These are phyloP conservation scores for Monosporascus sp. DNA, from an alignment of 2,329 filamentous ascomycete genomes.

Conservation along the genomic window DNA sequence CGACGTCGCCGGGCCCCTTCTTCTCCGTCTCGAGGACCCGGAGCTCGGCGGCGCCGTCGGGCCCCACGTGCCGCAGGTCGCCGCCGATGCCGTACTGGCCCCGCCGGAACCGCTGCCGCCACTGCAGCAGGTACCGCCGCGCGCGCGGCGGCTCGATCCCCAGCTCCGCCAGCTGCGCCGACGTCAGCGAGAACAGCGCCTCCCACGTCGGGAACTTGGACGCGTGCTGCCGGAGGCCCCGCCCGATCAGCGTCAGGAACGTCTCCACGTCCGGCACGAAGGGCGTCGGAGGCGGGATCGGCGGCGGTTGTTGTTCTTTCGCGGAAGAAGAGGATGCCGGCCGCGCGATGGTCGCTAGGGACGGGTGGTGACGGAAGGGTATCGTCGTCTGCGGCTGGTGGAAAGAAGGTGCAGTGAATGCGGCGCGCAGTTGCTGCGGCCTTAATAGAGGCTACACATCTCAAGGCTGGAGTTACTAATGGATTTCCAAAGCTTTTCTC, in stretches of 20 bases:
- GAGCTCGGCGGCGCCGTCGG: constrained; percentile 34
- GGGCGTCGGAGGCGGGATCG: constrained; percentile 66
- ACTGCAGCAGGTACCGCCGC: constrained; percentile 78
- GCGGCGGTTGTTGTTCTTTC: constrained; percentile 3
- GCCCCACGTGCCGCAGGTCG: constrained; percentile 65
- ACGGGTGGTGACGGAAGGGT: neutral
- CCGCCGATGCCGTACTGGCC: constrained; percentile 77
- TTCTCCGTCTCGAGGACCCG: constrained; percentile 30
- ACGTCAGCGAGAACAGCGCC: constrained; percentile 76
- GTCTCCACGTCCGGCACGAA: constrained; percentile 81
- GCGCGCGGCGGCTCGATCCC: constrained; percentile 82
- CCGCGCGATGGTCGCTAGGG: neutral
- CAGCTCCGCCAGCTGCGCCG: constrained; percentile 70
- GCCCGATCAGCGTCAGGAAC: constrained; percentile 88
- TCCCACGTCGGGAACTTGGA: constrained; percentile 89
- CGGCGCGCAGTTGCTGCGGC: constrained; percentile 22
- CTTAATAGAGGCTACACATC: constrained; percentile 19
- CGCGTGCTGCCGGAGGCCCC: constrained; percentile 73
- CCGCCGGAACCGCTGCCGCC: constrained; percentile 78
- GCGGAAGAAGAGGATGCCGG: constrained; percentile 2
- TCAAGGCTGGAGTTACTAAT: neutral
- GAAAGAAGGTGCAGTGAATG: constrained; percentile 8
- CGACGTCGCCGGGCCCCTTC: constrained; percentile 46
- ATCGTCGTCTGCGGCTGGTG: neutral
- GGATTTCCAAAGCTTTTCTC: neutral